Base-by-base conservation (phyloP, 768 basidiomycete species). In the Artomyces pyxidatus region DNA sequence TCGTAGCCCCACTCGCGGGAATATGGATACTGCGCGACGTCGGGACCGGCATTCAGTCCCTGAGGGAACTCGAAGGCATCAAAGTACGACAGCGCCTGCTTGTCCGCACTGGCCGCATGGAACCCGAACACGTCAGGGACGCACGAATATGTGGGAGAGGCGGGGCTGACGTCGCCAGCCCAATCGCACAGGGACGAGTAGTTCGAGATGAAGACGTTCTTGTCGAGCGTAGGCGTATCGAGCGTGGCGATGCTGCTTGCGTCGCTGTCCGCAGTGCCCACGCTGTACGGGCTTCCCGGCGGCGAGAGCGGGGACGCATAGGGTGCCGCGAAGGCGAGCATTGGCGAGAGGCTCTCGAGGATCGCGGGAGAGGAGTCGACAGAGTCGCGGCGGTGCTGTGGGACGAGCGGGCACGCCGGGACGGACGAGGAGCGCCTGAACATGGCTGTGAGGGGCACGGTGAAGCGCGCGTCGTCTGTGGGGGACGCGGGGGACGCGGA, bases 341-440 rank as follows among this genome's bases (percentile, higher is more conserved):
- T 14, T 3, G 3, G 32, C 32, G 32, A 35, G 32, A 35, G 14
- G 32, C 32, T 35, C 4, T 35, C 32, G 14, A 7, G 32, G 32
- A 35, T 12, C 32, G 32, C 32, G 32, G 32, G 32, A 12, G 28
- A 23, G 9, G 25, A 22, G 25, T 10, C 14, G n/a, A 25, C 10
- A 10, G 41, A 26, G 4, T 50, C 46, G n/a, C 19, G 37, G 8
- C 25, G 26, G 26, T 25, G n/a, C 9, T 3, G 23, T 19, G 37
- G 17, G 27, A 8, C 50, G 53, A 25, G 23, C 21, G 17, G 22
- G n/a, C 0, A 14, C 46, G 52, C 46, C 37, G 54, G 49, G 11
- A 35, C 76, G 30, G 83, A 83, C 3, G 76, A 66, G 10, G 80
- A 78, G 45, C 83, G 80, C 61, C 73, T 81, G 68, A 76, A 80